Conservation (phyloP, 2,329 filamentous ascomycete species). For the Pseudocercospora eumusae region DNA sequence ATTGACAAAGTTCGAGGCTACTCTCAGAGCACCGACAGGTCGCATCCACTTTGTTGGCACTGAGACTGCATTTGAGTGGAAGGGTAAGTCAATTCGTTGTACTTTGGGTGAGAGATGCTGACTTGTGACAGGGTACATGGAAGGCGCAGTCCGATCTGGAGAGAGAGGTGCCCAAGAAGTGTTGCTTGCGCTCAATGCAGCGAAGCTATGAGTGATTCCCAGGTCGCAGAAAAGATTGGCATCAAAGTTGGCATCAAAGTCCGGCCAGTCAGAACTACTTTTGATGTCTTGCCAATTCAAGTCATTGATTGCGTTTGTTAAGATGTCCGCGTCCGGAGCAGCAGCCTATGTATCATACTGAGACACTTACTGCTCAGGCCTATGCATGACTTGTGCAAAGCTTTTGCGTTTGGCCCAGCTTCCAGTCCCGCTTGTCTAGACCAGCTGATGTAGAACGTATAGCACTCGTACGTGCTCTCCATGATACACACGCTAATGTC, state of each 20-base stretch:
- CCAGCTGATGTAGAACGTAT: conserved; percentile 20
- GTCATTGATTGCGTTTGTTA: neutral
- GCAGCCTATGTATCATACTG: neutral
- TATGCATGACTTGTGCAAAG: conserved; percentile 13
- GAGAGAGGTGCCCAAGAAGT: conserved; percentile 53
- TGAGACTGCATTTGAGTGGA: conserved; percentile 56
- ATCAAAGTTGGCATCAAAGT: conserved; percentile 2
- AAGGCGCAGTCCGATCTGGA: conserved; percentile 56
- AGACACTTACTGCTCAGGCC: conserved; percentile 1
- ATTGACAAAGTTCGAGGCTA: conserved; percentile 31
- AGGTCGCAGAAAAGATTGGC: neutral
- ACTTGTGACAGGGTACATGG: conserved; percentile 54
- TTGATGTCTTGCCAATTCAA: conserved; percentile 7
- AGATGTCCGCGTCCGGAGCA: neutral
- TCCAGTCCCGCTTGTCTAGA: conserved; percentile 2
- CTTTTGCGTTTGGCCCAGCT: conserved; percentile 16
- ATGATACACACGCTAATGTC: conserved; percentile 16
- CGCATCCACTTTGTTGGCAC: conserved; percentile 58
- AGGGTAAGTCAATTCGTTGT: conserved; percentile 21
- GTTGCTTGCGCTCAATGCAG: conserved; percentile 29
- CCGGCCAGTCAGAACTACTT: neutral
- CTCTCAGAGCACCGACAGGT: conserved; percentile 34
- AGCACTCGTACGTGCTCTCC: conserved; percentile 15
- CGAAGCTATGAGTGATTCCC: conserved; percentile 16
- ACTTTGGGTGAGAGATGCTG: neutral